Evolutionary conservation across 202 grass and related monocot genomes (phyloP).

Genomic region (Schoenoplectus triqueter): DNA sequence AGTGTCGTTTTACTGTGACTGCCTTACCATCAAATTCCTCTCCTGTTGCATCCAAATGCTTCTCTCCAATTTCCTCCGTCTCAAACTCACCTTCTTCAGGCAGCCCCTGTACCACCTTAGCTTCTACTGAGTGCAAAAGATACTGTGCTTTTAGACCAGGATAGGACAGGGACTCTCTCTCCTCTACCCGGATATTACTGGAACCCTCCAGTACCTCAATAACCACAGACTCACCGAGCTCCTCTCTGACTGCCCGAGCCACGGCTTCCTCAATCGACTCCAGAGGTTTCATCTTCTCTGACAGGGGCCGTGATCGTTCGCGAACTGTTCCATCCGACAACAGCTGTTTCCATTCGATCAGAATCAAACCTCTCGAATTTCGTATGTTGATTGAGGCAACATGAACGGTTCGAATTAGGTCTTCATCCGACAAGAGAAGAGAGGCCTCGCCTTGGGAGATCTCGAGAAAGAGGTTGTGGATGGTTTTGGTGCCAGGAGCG

Average conservation of each 20-base stretch:
- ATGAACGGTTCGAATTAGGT: slow-evolving; percentile 66
- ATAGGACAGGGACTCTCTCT: slow-evolving; percentile 73
- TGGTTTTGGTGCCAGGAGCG: slow-evolving; percentile 68
- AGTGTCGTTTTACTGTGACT: slow-evolving; percentile 62
- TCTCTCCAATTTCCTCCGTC: slow-evolving; percentile 87
- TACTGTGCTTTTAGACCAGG: slow-evolving; percentile 70
- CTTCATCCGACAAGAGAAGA: slow-evolving; percentile 36
- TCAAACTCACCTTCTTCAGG: slow-evolving; percentile 79
- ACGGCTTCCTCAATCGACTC: slow-evolving; percentile 69
- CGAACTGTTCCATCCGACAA: slow-evolving; percentile 78
- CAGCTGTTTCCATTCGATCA: slow-evolving; percentile 77
- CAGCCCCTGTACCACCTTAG: slow-evolving; percentile 57
- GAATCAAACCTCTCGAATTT: slow-evolving; percentile 56
- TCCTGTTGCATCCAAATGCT: slow-evolving; percentile 28
- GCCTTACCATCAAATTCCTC: slow-evolving; percentile 41
- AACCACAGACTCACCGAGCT: slow-evolving; percentile 58
- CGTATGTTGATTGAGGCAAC: slow-evolving; percentile 67
- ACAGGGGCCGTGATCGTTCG: slow-evolving; percentile 57
- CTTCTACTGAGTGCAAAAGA: slow-evolving; percentile 78
- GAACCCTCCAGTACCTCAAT: slow-evolving; percentile 51
- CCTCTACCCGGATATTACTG: slow-evolving; percentile 59
- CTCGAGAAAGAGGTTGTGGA: slow-evolving; percentile 85
- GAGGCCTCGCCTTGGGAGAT: slow-evolving; percentile 71
- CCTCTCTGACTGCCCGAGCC: slow-evolving; percentile 64
- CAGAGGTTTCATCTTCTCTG: slow-evolving; percentile 86